Base-by-base conservation (phyloP, 2,329 filamentous ascomycete species). In the Elsinoe fawcettii region DNA sequence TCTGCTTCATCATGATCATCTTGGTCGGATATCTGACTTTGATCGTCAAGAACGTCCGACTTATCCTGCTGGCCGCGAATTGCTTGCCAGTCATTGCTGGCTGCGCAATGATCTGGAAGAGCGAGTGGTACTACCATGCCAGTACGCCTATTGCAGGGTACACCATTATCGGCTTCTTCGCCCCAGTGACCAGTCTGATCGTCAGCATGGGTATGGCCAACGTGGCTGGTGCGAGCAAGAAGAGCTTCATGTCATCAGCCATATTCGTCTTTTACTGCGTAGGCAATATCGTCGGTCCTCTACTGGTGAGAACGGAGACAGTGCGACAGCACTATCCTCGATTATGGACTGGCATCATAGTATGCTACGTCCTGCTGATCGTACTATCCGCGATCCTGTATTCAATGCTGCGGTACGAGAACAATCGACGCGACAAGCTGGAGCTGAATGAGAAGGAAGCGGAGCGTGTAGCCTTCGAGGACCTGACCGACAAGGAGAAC, bases 211-310 rank as follows among this genome's bases (percentile, higher is more conserved):
- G 78, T 0, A 81, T 81, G 75, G 80, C 81, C 9, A 90, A 90
- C 62, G 85, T 90, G 0, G 86, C 86, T 0, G 87, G 87, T 0
- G 80, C 86, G 22, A 90, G 86, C 0, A 90, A 90, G 73, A 90
- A 90, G 75, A 86, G 83, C 61, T 84, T 86, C 64, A 88, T 87
- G 77, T 84, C 86, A 0, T 83, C 84, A 0, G 83, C 83, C 0
- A 85, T 88, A 1, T 90, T 90, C 61, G 84, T 88, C 0, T 85
- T 84, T 0, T 90, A 90, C 65, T 87, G 85, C 57, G 82, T 90
- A 5, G 46, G 46, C 30, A 90, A 90, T 63, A 90, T 90, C 53
- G 82, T 90, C 22, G 86, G 86, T 0, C 87, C 87, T 2, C 85
- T 87, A 70, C 74, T 90, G 37, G 80, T 90, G 39, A 81, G 80